Evolutionary conservation across 208 protist genomes (phyloP), one percentile per base, ranked within the genome.

Genomic region (Zelonia costaricensis): DNA sequence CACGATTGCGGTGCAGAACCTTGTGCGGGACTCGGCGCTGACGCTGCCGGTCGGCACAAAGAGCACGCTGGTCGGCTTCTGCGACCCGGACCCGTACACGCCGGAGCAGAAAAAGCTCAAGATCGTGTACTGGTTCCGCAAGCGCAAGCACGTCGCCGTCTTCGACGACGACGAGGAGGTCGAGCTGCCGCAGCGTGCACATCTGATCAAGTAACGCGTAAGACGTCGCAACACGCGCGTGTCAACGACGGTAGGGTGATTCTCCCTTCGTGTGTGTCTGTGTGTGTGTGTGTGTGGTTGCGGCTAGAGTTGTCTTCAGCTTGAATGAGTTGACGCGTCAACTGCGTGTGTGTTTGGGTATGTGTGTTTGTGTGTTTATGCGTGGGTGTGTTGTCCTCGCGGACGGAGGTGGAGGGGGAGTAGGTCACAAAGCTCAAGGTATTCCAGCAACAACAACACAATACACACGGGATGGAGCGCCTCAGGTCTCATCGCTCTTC

Each of bases 71-170:
- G 79, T 88, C 2, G 91, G 91, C 45, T 94, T 96, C 78, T 92
- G 76, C 56, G 86, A 96, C 46, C 87, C 91, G 0, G 86, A 94
- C 60, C 91, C 91, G 31, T 92, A 83, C 80, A 90, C 89, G 22
- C 69, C 70, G n/a, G 87, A 94, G 74, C 30, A 62, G 54, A 93
- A 96, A 64, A 56, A 84, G 60, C 71, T 96, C 31, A 91, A 88
- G 62, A 81, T 96, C 60, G 70, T 82, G 36, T 96, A 96, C 72
- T 85, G 82, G 78, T 96, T 96, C 62, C 77, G 80, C 25, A 78
- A 76, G 49, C 84, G 76, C 64, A 80, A 82, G 49, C 91, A 96
- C 73, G 44, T 62, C 13, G 87, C 78, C 1, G 73, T 87, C 27
- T 62, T 92, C 51, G 63, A 78, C 30, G 91, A 96, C 39, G 76